A percentile compares a stretch with the other conserved stretches of the same genome.
phyloP scores from a whole-genome alignment of 192 early-diverging fungal genomes.

The Hyaloraphidium curvatum region DNA sequence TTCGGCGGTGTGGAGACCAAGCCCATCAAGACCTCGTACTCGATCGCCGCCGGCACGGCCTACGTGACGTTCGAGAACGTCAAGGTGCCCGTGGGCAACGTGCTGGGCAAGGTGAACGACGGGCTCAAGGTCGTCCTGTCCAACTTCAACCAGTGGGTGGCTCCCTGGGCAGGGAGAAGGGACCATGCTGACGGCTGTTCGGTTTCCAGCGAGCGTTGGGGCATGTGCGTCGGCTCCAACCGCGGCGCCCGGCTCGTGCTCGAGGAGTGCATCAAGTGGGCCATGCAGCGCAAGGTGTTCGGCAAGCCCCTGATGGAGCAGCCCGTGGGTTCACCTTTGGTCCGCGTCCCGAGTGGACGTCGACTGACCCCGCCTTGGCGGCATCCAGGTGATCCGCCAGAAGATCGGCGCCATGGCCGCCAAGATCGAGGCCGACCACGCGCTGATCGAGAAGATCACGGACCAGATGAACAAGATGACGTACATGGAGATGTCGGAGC shows the following conservation, averaged over 20 bases:
- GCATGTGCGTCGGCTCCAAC: no score
- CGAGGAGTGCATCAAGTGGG: conserved; percentile 49
- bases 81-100: conserved; percentile 50
- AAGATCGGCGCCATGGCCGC: conserved; percentile 51
- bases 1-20: conserved; percentile 42
- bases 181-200: no score
- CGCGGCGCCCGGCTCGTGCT: conserved; percentile 22
- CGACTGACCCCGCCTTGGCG: no score
- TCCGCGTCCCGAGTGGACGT: no score
- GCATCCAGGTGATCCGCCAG: conserved; percentile 44
- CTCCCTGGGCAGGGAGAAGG: no score
- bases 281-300: conserved; percentile 51
- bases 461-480: conserved; percentile 44
- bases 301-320: conserved; percentile 47
- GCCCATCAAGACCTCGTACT: conserved; percentile 47
- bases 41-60: conserved; percentile 38
- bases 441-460: not conserved
- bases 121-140: conserved; percentile 50
- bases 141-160: conserved; percentile 62
- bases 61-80: conserved; percentile 46
- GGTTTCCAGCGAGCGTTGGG: no score
- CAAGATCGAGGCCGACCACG: not conserved
- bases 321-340: no score
- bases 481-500: conserved; percentile 37
- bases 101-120: conserved; percentile 40